Evolutionary conservation across 768 basidiomycete species (phyloP).

Genomic region (Amanita polypyramis): DNA sequence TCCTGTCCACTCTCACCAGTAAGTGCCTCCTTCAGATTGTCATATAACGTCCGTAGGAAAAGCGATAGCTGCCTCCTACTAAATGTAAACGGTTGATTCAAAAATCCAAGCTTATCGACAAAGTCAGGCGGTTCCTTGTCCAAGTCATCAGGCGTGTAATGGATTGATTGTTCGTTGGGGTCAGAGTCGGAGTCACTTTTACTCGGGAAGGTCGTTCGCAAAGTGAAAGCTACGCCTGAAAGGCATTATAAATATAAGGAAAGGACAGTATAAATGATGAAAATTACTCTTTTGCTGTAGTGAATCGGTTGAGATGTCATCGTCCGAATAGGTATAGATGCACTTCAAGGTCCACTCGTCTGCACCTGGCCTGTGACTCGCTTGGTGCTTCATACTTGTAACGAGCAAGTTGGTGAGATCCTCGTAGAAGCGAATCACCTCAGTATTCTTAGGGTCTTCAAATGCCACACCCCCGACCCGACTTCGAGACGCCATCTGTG

Average conservation of each 20-base stretch:
- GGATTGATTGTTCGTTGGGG: conserved; percentile 32
- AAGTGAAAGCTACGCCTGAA: conserved; percentile 50
- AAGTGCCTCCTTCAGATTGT: conserved; percentile 32
- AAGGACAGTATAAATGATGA: conserved; percentile 11
- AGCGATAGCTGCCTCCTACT: conserved; percentile 52
- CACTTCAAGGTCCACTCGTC: conserved; percentile 61
- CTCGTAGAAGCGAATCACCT: conserved; percentile 70
- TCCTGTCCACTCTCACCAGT: conserved; percentile 19
- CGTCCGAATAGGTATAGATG: conserved; percentile 47
- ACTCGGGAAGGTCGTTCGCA: conserved; percentile 32
- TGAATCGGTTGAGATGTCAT: conserved; percentile 16
- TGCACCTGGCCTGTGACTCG: conserved; percentile 27
- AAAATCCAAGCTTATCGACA: conserved; percentile 48
- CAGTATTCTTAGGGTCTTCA: conserved; percentile 48
- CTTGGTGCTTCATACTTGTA: conserved; percentile 39
- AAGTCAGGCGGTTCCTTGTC: conserved; percentile 51
- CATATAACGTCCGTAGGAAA: conserved; percentile 54
- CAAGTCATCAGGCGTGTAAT: conserved; percentile 54
- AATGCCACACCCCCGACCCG: conserved; percentile 24
- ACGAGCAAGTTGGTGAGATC: conserved; percentile 77
- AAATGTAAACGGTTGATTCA: conserved; percentile 60
- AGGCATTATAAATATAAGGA: conserved; percentile 2
- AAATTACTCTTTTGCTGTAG: conserved; percentile 27
- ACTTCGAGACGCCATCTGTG: conserved; percentile 26
- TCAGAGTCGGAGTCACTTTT: conserved; percentile 21